Evolutionary conservation across 345 rosid genomes (phyloP), one percentile per base, ranked within the genome.

Genomic region (Moricandia moricandioides): DNA sequence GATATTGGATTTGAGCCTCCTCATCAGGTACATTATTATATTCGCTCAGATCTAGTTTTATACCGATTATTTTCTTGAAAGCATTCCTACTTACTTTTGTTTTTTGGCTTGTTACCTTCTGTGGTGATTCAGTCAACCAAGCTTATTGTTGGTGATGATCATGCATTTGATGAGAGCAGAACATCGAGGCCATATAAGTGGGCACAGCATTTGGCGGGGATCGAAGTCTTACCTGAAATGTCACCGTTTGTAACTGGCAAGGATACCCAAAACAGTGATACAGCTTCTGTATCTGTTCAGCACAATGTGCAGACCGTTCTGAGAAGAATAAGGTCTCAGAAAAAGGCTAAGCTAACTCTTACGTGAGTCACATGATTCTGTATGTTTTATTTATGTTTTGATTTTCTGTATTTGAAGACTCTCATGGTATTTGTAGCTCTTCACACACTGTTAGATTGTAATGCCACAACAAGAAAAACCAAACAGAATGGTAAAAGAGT

Each of bases 201-300:
- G 99, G 97, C 91, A 29, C 97, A 90, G 69, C 92, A 86, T 84
- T 84, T 95, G 83, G 97, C 97, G 0, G 99, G 97, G 78, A 90
- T 95, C 59, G 97, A 86, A 83, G 84, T 92, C 83, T 85, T 92
- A 71, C 98, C 96, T 6, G 99, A 95, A 78, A 86, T 89, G 69
- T 79, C 96, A 45, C 96, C 91, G 11, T 78, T 90, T 85, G 82
- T 90, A 54, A 67, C 75, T 65, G 75, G 69, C 70, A 85, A 62
- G 55, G 88, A 88, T 76, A 77, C 80, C 69, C 73, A 80, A 69
- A 64, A 69, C 62, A 69, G 67, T 76, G 98, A 89, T 71, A 65
- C 83, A 40, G 65, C 77, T 72, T 83, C 79, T 68, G 61, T 76
- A 27, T 77, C 91, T 76, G 91, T 92, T 64, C 97, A 88, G 70